Base-by-base conservation (phyloP, 257 asterid species). In the Solanum chilense region DNA sequence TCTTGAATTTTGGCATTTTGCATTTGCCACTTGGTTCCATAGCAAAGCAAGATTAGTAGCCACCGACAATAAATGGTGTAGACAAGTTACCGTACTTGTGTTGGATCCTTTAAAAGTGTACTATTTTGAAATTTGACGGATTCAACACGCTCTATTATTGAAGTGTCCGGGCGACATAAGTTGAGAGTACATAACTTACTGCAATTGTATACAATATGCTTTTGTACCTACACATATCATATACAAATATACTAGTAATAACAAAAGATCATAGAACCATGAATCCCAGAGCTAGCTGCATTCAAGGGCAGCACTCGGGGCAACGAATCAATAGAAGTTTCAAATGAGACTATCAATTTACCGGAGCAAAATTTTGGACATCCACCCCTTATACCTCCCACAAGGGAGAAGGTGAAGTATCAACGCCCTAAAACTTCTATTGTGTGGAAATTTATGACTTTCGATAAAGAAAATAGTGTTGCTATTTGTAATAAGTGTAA, bases 291-390 rank as follows among this genome's bases (percentile, higher is more conserved):
- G 42, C 76, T 16, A 70, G 42, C 76, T 16, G 42, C 76, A 31
- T 56, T 93, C 93, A 94, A 84, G 90, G 93, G 91, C 92, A 93
- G 90, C 99, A 96, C 31, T 91, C 85, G 2, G 94, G 91, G 93
- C 99, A 96, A 76, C 98, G 90, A 87, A 93, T 75, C 86, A 96
- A 86, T 89, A 29, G 29, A 29, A 29, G 29, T 29, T 29, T 2
- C 29, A 29, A 29, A 29, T 29, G 29, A 29, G 29, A 29, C 29
- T 29, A 29, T 29, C 29, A 29, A 29, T 29, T 29, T 29, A 29
- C 29, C 29, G 29, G 29, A 29, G 29, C 29, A 29, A 29, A 29
- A 29, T 29, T 29, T 29, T 29, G 29, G 29, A 29, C 29, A 29
- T 29, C 29, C 29, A 29, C 29, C 29, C 29, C 29, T 29, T 29